Evolutionary conservation across 2,329 filamentous ascomycete genomes (phyloP), one percentile per base, ranked within the genome.

Genomic region (Exophiala calicioides): DNA sequence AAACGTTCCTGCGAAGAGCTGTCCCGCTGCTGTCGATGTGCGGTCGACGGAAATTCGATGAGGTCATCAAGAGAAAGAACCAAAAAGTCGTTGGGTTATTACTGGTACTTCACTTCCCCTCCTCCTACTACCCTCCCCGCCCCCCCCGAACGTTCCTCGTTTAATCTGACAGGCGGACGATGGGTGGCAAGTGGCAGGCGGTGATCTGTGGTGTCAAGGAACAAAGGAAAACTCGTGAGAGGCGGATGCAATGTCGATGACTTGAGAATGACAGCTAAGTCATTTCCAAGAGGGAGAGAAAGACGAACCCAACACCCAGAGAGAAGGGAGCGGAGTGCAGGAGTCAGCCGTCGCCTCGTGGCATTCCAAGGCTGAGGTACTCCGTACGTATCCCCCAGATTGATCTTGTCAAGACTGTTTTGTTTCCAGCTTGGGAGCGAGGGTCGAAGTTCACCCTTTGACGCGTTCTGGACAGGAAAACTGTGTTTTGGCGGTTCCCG

Each of bases 161-260:
- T 41, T 47, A 31, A 36, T 29, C n/a, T 47, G 44, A 47, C 44
- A 40, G n/a, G n/a, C n/a, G n/a, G n/a, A n/a, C n/a, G n/a, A n/a
- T n/a, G n/a, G n/a, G 44, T 24, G 30, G 39, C 29, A 24, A 34
- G 15, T 19, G 21, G 15, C 35, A 41, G 23, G 15, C 26, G 26
- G 44, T 35, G 36, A 35, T 47, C 36, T 47, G 36, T n/a, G 35
- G 19, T 41, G 43, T 33, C 43, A 34, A 23, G 19, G 18, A 4
- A 34, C 15, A 37, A 9, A 40, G 31, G 9, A 19, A 41, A 20
- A 34, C 30, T 15, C 26, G 29, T 29, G 20, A 23, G 31, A 15
- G 15, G 26, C 36, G 30, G 30, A 47, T 40, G 44, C 44, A 41
- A 24, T 30, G 44, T 47, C 44, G 44, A 40, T 47, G 44, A 47